These are phyloP conservation scores for Maudiozyma turicensis DNA, from an alignment of 805 yeast species.

Conservation along the genomic window DNA sequence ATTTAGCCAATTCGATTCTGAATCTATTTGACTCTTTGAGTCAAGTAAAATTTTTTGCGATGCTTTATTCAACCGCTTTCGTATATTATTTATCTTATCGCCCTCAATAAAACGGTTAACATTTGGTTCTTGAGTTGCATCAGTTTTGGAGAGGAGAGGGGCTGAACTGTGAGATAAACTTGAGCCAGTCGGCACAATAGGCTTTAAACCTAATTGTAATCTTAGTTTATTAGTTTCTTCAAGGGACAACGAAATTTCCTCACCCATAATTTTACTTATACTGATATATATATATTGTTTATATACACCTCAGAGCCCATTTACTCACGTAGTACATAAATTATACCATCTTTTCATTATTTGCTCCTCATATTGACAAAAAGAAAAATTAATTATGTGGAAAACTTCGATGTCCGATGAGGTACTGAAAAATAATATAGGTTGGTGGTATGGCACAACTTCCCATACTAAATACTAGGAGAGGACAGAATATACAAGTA, in stretches of 20 bases:
- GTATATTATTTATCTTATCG: slow-evolving; percentile 12
- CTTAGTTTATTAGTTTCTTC: slow-evolving; percentile 38
- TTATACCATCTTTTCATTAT: too few species aligned
- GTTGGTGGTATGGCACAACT: too few species aligned
- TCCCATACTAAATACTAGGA: too few species aligned
- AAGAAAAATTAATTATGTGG: too few species aligned
- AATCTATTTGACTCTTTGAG: background rate
- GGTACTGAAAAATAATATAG: too few species aligned
- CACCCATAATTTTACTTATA: slow-evolving; percentile 11
- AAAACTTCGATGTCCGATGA: too few species aligned
- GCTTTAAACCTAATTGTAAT: slow-evolving; percentile 32
- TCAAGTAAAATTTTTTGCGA: background rate
- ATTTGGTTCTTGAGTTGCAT: background rate
- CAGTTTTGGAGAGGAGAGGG: background rate
- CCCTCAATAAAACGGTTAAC: slow-evolving; percentile 5
- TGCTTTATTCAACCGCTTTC: slow-evolving; percentile 11
- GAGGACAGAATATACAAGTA: too few species aligned
- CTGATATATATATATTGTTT: background rate
- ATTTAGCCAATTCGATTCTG: slow-evolving; percentile 17
- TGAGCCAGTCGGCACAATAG: slow-evolving; percentile 21
- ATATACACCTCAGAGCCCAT: background rate
- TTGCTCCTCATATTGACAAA: too few species aligned
- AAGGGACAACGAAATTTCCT: slow-evolving; percentile 24
- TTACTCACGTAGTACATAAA: background rate
- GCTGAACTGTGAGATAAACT: background rate